A percentile compares a stretch with the other conserved stretches of the same genome.
These are phyloP conservation scores for Botrytis porri DNA, from an alignment of 2,329 filamentous ascomycete genomes.

Conservation along the genomic window DNA sequence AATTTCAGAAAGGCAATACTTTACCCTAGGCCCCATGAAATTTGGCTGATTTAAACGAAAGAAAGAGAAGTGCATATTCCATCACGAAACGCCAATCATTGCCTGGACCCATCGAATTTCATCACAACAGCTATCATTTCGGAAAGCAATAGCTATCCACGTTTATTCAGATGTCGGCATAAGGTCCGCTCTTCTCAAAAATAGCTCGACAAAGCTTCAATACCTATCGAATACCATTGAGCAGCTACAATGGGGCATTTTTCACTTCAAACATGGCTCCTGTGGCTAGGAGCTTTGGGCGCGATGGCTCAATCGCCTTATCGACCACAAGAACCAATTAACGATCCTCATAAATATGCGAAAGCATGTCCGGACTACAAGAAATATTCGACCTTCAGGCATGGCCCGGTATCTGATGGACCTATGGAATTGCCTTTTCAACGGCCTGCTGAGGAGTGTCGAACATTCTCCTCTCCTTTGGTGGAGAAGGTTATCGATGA, in stretches of 20 bases:
- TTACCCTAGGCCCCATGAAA: too few species aligned
- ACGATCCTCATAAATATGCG: slow-evolving; percentile 22
- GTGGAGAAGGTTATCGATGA: slow-evolving; percentile 88
- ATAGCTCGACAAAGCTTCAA: not conserved
- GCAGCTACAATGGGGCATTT: not conserved
- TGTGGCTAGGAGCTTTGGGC: slow-evolving; percentile 15
- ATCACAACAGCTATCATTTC: not conserved
- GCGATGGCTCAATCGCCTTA: slow-evolving; percentile 17
- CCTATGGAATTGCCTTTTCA: slow-evolving; percentile 81
- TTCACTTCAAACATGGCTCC: not conserved
- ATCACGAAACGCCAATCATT: slow-evolving; percentile 2
- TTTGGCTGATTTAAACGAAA: not conserved
- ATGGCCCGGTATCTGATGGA: slow-evolving; percentile 75
- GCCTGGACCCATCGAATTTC: not conserved
- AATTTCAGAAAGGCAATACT: not conserved
- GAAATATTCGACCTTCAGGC: slow-evolving; percentile 42
- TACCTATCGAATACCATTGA: not conserved
- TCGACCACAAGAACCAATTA: slow-evolving; percentile 10
- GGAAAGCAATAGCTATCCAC: slow-evolving; percentile 1
- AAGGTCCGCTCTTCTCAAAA: not conserved
- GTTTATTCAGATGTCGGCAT: not conserved
- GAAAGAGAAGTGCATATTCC: not conserved
- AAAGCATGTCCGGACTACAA: slow-evolving; percentile 39
- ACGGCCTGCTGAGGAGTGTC: slow-evolving; percentile 74
- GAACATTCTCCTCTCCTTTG: slow-evolving; percentile 81